phyloP scores from a whole-genome alignment of 2,329 filamentous ascomycete genomes.

The Aspergillus floridensis region DNA sequence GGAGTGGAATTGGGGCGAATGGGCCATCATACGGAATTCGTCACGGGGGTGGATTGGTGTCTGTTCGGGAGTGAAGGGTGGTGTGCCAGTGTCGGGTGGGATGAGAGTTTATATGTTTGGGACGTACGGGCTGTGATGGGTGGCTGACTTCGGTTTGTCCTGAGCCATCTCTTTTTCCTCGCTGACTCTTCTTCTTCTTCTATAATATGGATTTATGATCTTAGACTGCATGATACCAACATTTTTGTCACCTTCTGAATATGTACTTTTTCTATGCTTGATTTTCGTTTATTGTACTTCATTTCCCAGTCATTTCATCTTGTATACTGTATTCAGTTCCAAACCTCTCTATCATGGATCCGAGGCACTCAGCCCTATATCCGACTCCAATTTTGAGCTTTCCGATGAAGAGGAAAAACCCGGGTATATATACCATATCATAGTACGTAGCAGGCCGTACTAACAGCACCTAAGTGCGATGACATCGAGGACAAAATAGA shows the following conservation, averaged over 20 bases:
- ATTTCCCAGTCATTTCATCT: neutral
- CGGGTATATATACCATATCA: neutral
- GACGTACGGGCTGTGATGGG: constrained; percentile 70
- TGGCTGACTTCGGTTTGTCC: neutral
- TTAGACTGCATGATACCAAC: constrained; percentile 24
- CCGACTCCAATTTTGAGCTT: neutral
- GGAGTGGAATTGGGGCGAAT: constrained; percentile 79
- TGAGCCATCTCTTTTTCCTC: too few species aligned
- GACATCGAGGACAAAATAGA: too few species aligned
- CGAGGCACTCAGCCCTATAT: neutral
- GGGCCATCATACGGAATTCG: constrained; percentile 93
- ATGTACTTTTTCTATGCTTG: neutral
- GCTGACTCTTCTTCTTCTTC: constrained; percentile 10
- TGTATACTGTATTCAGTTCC: neutral
- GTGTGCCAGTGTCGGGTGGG: constrained; percentile 94
- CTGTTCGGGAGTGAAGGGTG: constrained; percentile 92
- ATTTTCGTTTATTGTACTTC: neutral
- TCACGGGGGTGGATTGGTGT: constrained; percentile 96
- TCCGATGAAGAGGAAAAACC: neutral
- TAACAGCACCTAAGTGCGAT: neutral
- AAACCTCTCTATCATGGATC: neutral
- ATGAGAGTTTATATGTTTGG: constrained; percentile 87
- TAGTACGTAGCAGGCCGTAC: neutral
- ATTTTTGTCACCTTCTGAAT: neutral
- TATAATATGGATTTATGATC: constrained; percentile 19